phyloP scores from a whole-genome alignment of 2,329 filamentous ascomycete species.

The Cladobotryum protrusum region DNA sequence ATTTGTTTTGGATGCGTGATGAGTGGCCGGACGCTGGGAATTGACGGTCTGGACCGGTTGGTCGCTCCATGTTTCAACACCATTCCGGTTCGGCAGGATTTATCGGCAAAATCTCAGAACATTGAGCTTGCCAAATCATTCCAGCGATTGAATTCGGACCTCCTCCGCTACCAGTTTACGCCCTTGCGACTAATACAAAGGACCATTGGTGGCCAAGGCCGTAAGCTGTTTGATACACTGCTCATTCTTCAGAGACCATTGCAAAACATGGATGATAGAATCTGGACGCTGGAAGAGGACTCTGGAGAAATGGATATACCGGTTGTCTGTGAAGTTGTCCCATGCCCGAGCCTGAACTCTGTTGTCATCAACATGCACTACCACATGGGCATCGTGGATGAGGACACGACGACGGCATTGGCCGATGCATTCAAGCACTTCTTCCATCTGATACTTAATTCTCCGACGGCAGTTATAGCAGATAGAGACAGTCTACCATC shows the following conservation, averaged over 20 bases:
- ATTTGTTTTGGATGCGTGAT: conserved; percentile 85
- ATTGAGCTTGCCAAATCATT: conserved; percentile 52
- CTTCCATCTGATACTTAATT: conserved; percentile 20
- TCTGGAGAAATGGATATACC: conserved; percentile 65
- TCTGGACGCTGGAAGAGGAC: conserved; percentile 55
- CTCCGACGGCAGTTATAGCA: conserved; percentile 21
- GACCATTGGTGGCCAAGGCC: conserved; percentile 34
- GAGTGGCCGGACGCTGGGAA: conserved; percentile 63
- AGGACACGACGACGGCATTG: conserved; percentile 22
- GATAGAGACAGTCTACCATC: conserved; percentile 19
- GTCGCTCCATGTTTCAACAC: conserved; percentile 95
- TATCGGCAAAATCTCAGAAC: conserved; percentile 44
- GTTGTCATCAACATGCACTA: conserved; percentile 59
- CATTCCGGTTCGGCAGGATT: conserved; percentile 59
- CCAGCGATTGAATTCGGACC: conserved; percentile 54
- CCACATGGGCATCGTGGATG: conserved; percentile 37
- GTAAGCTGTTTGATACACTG: conserved; percentile 69
- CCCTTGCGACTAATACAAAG: conserved; percentile 66
- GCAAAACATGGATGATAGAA: conserved; percentile 45
- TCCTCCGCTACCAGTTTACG: conserved; percentile 66
- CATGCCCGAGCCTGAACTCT: conserved; percentile 43
- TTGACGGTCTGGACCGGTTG: conserved; percentile 62
- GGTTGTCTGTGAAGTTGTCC: conserved; percentile 68
- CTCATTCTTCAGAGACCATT: conserved; percentile 67
- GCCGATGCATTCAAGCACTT: conserved; percentile 26